Conservation (phyloP, 2,329 filamentous ascomycete species). For the Cordyceps tenuipes region DNA sequence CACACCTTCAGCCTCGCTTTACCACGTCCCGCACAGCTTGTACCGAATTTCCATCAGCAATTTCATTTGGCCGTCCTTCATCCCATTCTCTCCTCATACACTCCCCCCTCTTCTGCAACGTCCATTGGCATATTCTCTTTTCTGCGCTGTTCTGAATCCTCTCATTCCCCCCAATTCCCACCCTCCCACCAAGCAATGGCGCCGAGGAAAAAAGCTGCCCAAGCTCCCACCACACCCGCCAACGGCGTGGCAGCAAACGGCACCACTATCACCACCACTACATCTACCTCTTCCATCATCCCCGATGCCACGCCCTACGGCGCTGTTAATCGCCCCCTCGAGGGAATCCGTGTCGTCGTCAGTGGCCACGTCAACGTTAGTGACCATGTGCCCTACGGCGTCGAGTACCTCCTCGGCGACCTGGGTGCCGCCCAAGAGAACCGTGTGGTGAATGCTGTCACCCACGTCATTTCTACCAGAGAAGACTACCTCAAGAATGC, state of each 20-base stretch:
- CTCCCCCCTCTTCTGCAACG: neutral
- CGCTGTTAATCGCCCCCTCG: constrained; percentile 28
- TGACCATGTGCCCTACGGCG: constrained; percentile 33
- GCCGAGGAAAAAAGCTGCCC: constrained; percentile 6
- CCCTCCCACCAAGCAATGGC: neutral
- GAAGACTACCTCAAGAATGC: constrained; percentile 42
- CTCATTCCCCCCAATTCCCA: neutral
- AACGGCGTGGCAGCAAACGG: constrained; percentile 12
- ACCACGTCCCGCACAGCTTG: neutral
- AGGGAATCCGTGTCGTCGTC: constrained; percentile 44
- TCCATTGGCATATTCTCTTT: neutral
- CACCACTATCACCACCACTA: neutral
- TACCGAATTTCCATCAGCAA: neutral
- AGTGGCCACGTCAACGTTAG: constrained; percentile 51
- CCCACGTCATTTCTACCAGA: constrained; percentile 49
- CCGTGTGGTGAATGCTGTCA: constrained; percentile 40
- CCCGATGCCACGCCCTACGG: constrained; percentile 4
- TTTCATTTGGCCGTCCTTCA: neutral
- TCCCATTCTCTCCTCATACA: neutral
- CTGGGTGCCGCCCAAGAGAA: constrained; percentile 3
- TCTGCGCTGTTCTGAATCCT: neutral
- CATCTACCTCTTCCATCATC: neutral
- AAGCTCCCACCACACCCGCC: constrained; percentile 9
- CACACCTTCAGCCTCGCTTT: constrained; percentile 1
- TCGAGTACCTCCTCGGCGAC: constrained; percentile 4